phyloP scores from a whole-genome alignment of 1,284 basidiomycete species.

The Xanthoconium separans region DNA sequence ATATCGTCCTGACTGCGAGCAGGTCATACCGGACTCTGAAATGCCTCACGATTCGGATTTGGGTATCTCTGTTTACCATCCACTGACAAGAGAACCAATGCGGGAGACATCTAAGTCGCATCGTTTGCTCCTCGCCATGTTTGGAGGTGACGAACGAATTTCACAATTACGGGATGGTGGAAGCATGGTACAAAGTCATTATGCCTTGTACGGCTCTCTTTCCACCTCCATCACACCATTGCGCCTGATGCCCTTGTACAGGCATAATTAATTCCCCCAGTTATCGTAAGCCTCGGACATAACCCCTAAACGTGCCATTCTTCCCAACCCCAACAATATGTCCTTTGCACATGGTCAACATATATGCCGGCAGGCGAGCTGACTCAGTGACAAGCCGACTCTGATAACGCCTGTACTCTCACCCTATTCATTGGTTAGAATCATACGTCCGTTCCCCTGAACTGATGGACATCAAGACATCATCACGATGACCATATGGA shows the following conservation, averaged over 20 bases:
- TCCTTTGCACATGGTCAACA: constrained; percentile 58
- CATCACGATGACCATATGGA: constrained; percentile 36
- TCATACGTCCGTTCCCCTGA: constrained; percentile 64
- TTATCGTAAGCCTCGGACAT: constrained; percentile 40
- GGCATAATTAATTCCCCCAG: constrained; percentile 60
- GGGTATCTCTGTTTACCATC: constrained; percentile 4
- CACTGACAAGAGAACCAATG: neutral
- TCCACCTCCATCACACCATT: neutral
- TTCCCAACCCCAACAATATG: constrained; percentile 38
- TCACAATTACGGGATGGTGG: constrained; percentile 31
- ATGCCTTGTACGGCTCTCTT: constrained; percentile 47
- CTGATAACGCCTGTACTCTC: neutral
- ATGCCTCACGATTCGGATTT: constrained; percentile 8
- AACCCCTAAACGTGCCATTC: constrained; percentile 2
- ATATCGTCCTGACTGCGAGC: constrained; percentile 24
- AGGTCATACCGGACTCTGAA: constrained; percentile 12
- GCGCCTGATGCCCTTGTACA: constrained; percentile 17
- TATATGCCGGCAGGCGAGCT: constrained; percentile 48
- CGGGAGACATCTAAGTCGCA: constrained; percentile 37
- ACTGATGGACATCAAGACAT: constrained; percentile 57
- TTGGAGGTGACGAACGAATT: constrained; percentile 51
- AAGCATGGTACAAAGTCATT: constrained; percentile 35
- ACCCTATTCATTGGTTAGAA: constrained; percentile 72
- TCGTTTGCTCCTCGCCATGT: constrained; percentile 48
- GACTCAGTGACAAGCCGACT: neutral